phyloP scores from a whole-genome alignment of 139 green algal genomes.

The Chlamydomonas sphaeroides region DNA sequence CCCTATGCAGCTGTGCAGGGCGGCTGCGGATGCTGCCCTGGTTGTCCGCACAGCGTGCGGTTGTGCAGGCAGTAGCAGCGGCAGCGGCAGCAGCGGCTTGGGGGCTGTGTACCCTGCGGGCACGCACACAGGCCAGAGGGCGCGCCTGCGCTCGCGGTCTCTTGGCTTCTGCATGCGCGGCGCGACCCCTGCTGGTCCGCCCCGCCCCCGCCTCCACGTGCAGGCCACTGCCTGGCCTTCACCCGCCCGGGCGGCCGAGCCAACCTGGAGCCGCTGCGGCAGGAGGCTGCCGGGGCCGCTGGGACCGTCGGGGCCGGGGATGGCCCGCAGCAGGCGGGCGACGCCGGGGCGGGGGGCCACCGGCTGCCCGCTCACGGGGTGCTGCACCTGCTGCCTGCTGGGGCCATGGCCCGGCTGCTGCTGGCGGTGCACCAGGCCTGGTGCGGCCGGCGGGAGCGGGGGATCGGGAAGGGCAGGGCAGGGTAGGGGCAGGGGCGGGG shows the following conservation, averaged over 20 bases:
- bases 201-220: not conserved
- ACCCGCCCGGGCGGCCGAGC: not conserved
- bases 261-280: not conserved
- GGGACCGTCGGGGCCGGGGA: not conserved
- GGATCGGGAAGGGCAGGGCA: not conserved
- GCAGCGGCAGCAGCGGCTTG: no score
- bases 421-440: not conserved
- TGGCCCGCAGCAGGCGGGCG: not conserved
- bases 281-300: not conserved
- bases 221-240: not conserved
- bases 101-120: not conserved
- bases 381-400: conserved; percentile 1
- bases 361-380: not conserved
- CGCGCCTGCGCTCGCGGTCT: not conserved
- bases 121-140: not conserved
- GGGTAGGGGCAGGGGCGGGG: no score
- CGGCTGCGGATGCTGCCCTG: no score
- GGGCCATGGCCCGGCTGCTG: not conserved
- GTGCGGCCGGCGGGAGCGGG: not conserved
- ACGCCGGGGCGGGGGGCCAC: not conserved
- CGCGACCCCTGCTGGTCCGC: not conserved
- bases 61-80: no score
- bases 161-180: no score
- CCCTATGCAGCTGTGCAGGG: no score
- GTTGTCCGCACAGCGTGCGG: no score